Evolutionary conservation across 345 rosid species (phyloP).

Genomic region (Eucalyptus sp.): DNA sequence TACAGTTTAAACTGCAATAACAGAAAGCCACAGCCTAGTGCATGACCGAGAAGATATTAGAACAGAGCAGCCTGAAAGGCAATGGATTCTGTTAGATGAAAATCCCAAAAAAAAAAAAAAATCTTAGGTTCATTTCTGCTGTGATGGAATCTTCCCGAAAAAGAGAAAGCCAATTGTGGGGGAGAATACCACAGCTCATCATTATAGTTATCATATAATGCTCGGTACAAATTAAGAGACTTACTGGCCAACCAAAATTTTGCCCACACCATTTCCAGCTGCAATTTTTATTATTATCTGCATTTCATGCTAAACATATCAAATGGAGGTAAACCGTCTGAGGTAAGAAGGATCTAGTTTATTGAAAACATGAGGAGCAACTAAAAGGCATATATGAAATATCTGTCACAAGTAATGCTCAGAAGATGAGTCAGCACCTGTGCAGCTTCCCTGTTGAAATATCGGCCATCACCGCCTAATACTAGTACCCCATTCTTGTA

Average conservation of each 20-base stretch:
- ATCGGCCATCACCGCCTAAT: constrained; percentile 93
- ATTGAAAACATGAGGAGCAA: background rate
- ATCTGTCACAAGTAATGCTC: background rate
- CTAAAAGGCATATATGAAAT: background rate
- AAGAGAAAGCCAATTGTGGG: background rate
- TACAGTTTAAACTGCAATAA: background rate
- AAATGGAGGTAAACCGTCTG: background rate
- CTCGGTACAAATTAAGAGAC: background rate
- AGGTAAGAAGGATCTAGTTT: background rate
- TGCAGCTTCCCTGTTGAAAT: constrained; percentile 74
- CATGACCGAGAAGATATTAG: background rate
- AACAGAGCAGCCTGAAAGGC: background rate
- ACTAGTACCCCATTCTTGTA: constrained; percentile 68
- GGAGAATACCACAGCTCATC: background rate
- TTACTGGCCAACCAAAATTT: constrained; percentile 79
- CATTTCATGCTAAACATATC: constrained; percentile 3
- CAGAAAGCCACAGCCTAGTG: background rate
- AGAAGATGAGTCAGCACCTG: constrained; percentile 26
- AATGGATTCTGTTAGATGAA: background rate
- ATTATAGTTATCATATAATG: background rate
- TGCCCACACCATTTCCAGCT: constrained; percentile 84
- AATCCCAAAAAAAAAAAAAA: background rate
- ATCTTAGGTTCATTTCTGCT: background rate
- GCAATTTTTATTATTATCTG: constrained; percentile 93
- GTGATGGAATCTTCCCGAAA: background rate